These are phyloP conservation scores for Gilbertella persicaria DNA, from an alignment of 371 early-diverging fungal species.

Conservation along the genomic window DNA sequence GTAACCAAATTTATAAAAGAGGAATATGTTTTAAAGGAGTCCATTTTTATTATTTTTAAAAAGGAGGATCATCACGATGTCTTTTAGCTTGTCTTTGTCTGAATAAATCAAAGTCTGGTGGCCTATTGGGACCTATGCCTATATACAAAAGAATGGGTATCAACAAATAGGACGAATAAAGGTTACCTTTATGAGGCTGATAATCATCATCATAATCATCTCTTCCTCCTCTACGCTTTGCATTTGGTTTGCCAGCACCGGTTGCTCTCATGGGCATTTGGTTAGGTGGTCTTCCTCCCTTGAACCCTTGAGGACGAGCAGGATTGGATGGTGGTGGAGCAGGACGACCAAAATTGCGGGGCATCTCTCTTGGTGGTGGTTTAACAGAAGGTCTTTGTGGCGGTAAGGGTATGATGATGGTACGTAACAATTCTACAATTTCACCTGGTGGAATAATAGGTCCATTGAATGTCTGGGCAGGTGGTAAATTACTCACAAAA, in stretches of 20 bases:
- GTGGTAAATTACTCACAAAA: slow-evolving; percentile 59
- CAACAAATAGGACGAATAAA: neutral
- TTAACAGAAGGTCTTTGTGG: slow-evolving; percentile 15
- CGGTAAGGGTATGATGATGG: slow-evolving; percentile 46
- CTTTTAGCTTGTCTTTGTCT: slow-evolving; percentile 60
- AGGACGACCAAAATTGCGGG: slow-evolving; percentile 23
- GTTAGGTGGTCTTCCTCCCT: slow-evolving; percentile 26
- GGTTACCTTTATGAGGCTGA: slow-evolving; percentile 40
- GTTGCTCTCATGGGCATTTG: slow-evolving; percentile 28
- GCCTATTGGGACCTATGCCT: slow-evolving; percentile 62
- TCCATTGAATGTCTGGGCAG: slow-evolving; percentile 52
- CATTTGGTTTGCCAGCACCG: slow-evolving; percentile 22
- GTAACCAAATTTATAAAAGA: neutral
- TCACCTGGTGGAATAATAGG: slow-evolving; percentile 53
- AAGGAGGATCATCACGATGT: slow-evolving; percentile 50
- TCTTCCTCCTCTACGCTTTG: slow-evolving; percentile 50
- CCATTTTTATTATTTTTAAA: slow-evolving; percentile 18
- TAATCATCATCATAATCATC: slow-evolving; percentile 60
- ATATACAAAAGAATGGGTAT: neutral
- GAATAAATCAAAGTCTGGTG: slow-evolving; percentile 65
- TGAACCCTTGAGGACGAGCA: slow-evolving; percentile 37
- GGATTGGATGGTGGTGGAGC: slow-evolving; percentile 8
- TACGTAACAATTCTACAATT: slow-evolving; percentile 54
- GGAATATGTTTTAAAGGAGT: too few species aligned
- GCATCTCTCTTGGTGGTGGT: neutral